phyloP scores from a whole-genome alignment of 2,329 filamentous ascomycete species.

The Penicillium sp. region DNA sequence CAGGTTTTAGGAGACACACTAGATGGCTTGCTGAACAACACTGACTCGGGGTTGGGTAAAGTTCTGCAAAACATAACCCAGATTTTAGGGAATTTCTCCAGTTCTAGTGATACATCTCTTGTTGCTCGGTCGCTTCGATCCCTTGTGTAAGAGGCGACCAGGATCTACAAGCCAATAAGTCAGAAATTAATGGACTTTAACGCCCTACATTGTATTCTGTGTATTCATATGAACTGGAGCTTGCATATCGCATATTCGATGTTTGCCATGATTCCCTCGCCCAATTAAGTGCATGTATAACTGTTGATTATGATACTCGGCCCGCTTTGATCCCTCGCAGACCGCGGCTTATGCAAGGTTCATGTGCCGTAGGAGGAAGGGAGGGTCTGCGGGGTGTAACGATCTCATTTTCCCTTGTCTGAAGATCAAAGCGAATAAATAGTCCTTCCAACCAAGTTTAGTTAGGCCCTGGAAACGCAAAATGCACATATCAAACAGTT shows the following conservation, averaged over 20 bases:
- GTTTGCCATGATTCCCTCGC: neutral
- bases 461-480: neutral
- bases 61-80: conserved; percentile 10
- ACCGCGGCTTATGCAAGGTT: neutral
- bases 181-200: neutral
- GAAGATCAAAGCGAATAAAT: neutral
- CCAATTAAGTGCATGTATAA: neutral
- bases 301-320: neutral
- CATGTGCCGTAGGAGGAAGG: neutral
- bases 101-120: neutral
- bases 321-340: neutral
- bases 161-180: neutral
- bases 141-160: conserved; percentile 6
- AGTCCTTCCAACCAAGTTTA: neutral
- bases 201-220: neutral
- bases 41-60: conserved; percentile 12
- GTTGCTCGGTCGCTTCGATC: conserved; percentile 5
- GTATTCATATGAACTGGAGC: too few species aligned
- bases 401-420: neutral
- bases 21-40: conserved; percentile 9
- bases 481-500: neutral
- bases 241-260: neutral
- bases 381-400: neutral
- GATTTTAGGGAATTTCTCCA: conserved; percentile 6
- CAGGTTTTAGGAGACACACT: conserved; percentile 25